These are phyloP conservation scores for Bipolaris oryzae DNA, from an alignment of 2,329 filamentous ascomycete species.

Conservation along the genomic window DNA sequence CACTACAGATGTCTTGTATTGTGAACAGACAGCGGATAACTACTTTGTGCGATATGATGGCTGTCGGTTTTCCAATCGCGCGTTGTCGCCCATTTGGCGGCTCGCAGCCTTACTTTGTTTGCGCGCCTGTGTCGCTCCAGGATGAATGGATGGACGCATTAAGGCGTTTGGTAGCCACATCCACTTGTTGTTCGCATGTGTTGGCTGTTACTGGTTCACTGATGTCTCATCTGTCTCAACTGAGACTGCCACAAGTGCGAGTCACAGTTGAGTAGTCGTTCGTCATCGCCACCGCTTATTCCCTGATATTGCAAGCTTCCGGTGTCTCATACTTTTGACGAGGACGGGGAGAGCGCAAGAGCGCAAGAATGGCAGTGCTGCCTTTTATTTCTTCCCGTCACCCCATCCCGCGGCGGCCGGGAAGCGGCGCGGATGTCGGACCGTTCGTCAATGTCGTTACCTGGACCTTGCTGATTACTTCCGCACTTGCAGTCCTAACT, in stretches of 20 bases:
- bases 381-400: constrained; percentile 27
- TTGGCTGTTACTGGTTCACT: constrained; percentile 4
- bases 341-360: constrained; percentile 26
- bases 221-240: neutral
- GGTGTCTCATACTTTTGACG: constrained; percentile 15
- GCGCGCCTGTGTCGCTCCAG: constrained; percentile 22
- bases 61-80: constrained; percentile 19
- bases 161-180: constrained; percentile 4
- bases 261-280: neutral
- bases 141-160: constrained; percentile 2
- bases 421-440: constrained; percentile 38
- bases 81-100: constrained; percentile 8
- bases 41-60: constrained; percentile 17
- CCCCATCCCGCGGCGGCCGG: constrained; percentile 36
- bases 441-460: constrained; percentile 45
- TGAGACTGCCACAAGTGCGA: neutral
- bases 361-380: constrained; percentile 37
- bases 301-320: constrained; percentile 3
- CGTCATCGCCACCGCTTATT: neutral
- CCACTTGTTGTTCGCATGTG: constrained; percentile 11
- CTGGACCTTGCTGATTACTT: constrained; percentile 45
- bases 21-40: constrained; percentile 22
- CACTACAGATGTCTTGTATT: constrained; percentile 13
- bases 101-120: constrained; percentile 25
- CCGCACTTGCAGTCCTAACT: constrained; percentile 41